Conservation (phyloP, 2,329 filamentous ascomycete genomes). For the Cercospora sesami region DNA sequence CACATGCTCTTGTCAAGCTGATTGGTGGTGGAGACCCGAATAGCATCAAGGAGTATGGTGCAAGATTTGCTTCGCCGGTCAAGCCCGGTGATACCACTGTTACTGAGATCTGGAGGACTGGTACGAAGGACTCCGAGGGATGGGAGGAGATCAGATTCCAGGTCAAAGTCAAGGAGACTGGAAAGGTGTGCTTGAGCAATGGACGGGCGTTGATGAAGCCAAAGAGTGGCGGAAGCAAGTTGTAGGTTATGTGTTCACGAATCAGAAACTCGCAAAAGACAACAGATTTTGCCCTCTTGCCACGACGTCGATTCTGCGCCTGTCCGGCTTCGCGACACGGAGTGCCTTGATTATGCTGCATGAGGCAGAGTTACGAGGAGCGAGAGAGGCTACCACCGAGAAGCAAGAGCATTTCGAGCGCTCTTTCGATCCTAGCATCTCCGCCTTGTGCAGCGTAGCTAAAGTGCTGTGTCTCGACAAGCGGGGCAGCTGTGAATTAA, state of each 20-base stretch:
- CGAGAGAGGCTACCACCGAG: neutral
- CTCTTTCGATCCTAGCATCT: neutral
- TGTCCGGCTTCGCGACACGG: neutral
- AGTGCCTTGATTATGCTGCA: neutral
- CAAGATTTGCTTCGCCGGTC: slow-evolving; percentile 81
- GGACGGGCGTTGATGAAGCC: slow-evolving; percentile 76
- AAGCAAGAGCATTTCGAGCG: neutral
- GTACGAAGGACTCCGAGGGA: slow-evolving; percentile 60
- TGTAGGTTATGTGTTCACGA: slow-evolving; percentile 21
- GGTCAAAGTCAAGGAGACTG: slow-evolving; percentile 72
- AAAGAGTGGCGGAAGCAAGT: slow-evolving; percentile 29
- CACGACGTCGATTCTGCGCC: neutral
- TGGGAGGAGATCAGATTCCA: slow-evolving; percentile 84
- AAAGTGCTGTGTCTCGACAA: neutral
- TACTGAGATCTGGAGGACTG: slow-evolving; percentile 78
- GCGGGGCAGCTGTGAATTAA: neutral
- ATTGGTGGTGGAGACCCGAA: slow-evolving; percentile 75
- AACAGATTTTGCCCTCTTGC: neutral
- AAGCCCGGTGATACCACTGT: slow-evolving; percentile 79
- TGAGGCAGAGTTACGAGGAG: neutral
- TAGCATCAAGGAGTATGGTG: slow-evolving; percentile 86
- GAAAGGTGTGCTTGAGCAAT: slow-evolving; percentile 85
- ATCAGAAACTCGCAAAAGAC: neutral
- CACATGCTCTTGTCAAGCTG: slow-evolving; percentile 69
- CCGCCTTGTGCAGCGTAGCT: neutral